Conservation (phyloP, 495 filamentous ascomycete species). For the Lophium mytilinum region DNA sequence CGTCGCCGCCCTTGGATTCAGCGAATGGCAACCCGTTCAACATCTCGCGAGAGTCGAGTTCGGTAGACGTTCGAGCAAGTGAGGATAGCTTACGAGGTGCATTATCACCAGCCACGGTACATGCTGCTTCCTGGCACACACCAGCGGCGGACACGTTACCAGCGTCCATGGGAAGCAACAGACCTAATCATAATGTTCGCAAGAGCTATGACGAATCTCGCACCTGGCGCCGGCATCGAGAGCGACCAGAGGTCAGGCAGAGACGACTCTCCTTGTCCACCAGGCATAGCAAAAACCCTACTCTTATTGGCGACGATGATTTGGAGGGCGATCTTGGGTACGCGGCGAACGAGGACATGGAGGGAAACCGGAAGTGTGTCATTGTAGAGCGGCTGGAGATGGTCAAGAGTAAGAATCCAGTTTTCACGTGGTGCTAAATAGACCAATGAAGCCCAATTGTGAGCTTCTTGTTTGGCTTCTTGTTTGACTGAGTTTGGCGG, state of each 20-base stretch:
- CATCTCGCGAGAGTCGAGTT: constrained; percentile 49
- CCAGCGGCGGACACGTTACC: constrained; percentile 17
- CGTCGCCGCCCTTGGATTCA: constrained; percentile 54
- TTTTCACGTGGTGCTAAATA: constrained; percentile 91
- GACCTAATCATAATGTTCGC: constrained; percentile 10
- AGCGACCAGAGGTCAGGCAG: constrained; percentile 12
- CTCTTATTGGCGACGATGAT: constrained; percentile 58
- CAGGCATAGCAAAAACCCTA: constrained; percentile 8
- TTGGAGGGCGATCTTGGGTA: constrained; percentile 89
- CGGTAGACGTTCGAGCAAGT: constrained; percentile 36
- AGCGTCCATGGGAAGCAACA: background rate
- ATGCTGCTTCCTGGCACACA: constrained; percentile 26
- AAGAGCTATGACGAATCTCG: constrained; percentile 38
- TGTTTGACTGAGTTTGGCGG: too few relatives aligned
- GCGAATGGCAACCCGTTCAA: constrained; percentile 85
- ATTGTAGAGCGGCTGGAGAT: constrained; percentile 94
- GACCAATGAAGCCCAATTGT: too few relatives aligned
- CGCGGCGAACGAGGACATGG: constrained; percentile 87
- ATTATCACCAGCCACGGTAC: constrained; percentile 30
- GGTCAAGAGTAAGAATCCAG: constrained; percentile 88
- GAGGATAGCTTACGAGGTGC: constrained; percentile 32
- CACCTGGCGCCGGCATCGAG: constrained; percentile 3
- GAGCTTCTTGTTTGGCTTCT: too few relatives aligned
- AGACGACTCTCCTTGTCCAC: constrained; percentile 27
- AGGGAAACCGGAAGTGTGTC: constrained; percentile 79